A percentile compares a stretch with the other conserved stretches of the same genome.
These are phyloP conservation scores for Ensete ventricosum DNA, from an alignment of 176 grass and related monocot genomes.

Conservation along the genomic window DNA sequence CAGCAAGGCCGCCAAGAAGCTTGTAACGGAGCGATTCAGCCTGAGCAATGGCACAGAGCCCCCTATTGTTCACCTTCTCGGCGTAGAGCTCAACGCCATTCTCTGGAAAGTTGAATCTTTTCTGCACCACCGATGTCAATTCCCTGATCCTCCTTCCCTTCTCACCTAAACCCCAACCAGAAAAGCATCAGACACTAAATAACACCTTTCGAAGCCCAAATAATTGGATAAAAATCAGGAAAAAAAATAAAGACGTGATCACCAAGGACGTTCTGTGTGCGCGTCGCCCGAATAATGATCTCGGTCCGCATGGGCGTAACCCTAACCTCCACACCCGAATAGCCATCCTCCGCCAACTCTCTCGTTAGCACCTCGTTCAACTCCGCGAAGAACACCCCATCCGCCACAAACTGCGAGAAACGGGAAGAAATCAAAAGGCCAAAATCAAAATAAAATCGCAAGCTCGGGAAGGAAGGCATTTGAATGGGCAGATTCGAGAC, in stretches of 20 bases:
- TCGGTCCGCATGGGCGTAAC: constrained; percentile 25
- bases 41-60: constrained; percentile 8
- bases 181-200: background rate
- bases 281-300: constrained; percentile 24
- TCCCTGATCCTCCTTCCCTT: constrained; percentile 25
- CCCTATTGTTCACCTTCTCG: constrained; percentile 26
- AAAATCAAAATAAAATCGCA: background rate
- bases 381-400: constrained; percentile 24
- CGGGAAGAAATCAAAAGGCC: background rate
- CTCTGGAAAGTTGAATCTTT: constrained; percentile 22
- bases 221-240: background rate
- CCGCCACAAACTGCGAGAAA: constrained; percentile 13
- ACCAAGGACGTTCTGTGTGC: constrained; percentile 26
- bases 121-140: constrained; percentile 26
- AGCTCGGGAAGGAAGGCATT: background rate
- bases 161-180: constrained; percentile 14
- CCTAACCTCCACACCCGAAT: constrained; percentile 23
- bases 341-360: constrained; percentile 21
- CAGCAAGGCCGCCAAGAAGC: constrained; percentile 16
- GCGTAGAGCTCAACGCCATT: constrained; percentile 24
- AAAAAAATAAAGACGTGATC: no score
- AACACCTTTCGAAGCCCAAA: background rate
- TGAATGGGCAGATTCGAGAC: background rate
- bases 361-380: constrained; percentile 26
- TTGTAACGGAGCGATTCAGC: constrained; percentile 15